Evolutionary conservation across 768 basidiomycete genomes (phyloP).

Genomic region (Agaricus bisporus): DNA sequence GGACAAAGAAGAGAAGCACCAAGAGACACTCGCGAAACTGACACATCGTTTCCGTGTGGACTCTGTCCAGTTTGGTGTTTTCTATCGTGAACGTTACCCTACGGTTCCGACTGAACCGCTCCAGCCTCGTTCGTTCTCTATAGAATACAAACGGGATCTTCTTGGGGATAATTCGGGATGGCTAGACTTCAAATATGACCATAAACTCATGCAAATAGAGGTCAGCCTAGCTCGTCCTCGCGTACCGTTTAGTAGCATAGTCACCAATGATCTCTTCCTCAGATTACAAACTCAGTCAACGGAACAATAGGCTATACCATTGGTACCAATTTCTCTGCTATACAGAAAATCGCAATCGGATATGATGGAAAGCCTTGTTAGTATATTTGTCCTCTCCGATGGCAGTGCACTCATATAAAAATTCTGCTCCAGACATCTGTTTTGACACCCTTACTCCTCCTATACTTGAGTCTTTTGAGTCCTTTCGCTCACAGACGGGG

Average conservation of each 20-base stretch:
- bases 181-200: slow-evolving; percentile 60
- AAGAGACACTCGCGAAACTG: slow-evolving; percentile 35
- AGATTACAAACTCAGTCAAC: slow-evolving; percentile 55
- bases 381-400: slow-evolving; percentile 15
- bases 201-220: slow-evolving; percentile 58
- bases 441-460: slow-evolving; percentile 67
- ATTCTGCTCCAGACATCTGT: slow-evolving; percentile 45
- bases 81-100: slow-evolving; percentile 35
- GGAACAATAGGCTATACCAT: slow-evolving; percentile 48
- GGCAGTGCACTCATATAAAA: not conserved
- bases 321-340: slow-evolving; percentile 49
- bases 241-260: not conserved
- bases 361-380: slow-evolving; percentile 62
- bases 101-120: slow-evolving; percentile 20
- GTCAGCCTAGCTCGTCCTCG: slow-evolving; percentile 26
- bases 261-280: not conserved
- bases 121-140: slow-evolving; percentile 50
- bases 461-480: slow-evolving; percentile 50
- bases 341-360: slow-evolving; percentile 56
- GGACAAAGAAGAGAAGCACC: slow-evolving; percentile 43
- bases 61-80: slow-evolving; percentile 62
- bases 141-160: slow-evolving; percentile 62
- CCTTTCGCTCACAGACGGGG: slow-evolving; percentile 46
- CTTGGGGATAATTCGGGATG: slow-evolving; percentile 39
- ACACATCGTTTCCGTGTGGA: slow-evolving; percentile 48